phyloP scores from a whole-genome alignment of 2,329 filamentous ascomycete species.

The Diaporthe sp. region DNA sequence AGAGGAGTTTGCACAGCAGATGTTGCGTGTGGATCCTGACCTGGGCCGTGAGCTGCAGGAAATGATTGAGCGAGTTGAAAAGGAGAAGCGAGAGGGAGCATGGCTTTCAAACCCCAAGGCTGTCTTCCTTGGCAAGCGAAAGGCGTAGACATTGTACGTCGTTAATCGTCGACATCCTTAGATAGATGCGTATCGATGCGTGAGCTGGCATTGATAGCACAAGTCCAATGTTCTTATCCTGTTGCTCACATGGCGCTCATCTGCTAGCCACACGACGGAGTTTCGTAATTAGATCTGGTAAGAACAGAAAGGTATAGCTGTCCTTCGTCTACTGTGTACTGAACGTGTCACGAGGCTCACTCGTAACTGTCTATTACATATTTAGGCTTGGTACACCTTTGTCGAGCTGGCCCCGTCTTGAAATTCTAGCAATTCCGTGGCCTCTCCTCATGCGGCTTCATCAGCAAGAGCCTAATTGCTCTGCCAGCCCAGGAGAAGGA shows the following conservation, averaged over 20 bases:
- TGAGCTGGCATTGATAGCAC: too few species aligned
- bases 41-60: background rate
- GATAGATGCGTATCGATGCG: too few species aligned
- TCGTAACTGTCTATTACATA: too few species aligned
- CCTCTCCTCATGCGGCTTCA: too few species aligned
- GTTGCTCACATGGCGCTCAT: background rate
- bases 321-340: background rate
- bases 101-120: conserved; percentile 9
- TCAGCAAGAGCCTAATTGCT: too few species aligned
- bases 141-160: background rate
- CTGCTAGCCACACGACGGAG: background rate
- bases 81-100: conserved; percentile 2
- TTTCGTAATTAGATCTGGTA: background rate
- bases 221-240: background rate
- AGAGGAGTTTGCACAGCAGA: background rate
- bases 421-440: background rate
- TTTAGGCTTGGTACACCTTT: too few species aligned
- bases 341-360: background rate
- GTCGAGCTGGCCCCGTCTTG: background rate
- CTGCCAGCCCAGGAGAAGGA: too few species aligned
- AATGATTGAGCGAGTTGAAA: background rate
- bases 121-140: conserved; percentile 5
- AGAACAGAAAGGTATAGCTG: background rate
- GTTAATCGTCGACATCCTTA: too few species aligned
- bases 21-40: background rate